These are phyloP conservation scores for Akanthomyces uredinophilus DNA, from an alignment of 2,329 filamentous ascomycete genomes.

Conservation along the genomic window DNA sequence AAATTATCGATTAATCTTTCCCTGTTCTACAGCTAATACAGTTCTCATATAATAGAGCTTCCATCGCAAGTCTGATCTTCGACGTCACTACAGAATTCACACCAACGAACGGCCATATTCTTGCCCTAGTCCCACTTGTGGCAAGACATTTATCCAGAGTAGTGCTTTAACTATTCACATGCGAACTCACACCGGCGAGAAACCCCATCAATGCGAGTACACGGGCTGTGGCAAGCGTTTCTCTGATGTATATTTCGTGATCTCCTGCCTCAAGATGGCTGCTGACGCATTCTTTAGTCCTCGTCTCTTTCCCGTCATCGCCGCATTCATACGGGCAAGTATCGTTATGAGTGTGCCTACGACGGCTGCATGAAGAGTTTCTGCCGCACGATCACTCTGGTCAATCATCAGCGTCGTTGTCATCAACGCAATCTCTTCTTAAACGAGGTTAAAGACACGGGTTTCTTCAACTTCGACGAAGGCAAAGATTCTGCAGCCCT, in stretches of 20 bases:
- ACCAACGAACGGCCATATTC: slow-evolving; percentile 65
- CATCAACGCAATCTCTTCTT: slow-evolving; percentile 55
- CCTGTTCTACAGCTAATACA: not conserved
- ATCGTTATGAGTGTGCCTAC: slow-evolving; percentile 59
- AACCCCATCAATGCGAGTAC: no score
- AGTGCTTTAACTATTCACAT: slow-evolving; percentile 67
- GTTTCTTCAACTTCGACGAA: no score
- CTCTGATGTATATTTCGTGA: no score
- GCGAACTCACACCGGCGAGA: slow-evolving; percentile 64
- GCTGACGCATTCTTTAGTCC: slow-evolving; percentile 43
- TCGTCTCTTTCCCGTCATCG: slow-evolving; percentile 61
- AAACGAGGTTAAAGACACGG: slow-evolving; percentile 47
- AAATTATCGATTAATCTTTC: not conserved
- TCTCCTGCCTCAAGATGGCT: no score
- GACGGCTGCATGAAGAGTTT: slow-evolving; percentile 63
- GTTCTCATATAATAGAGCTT: slow-evolving; percentile 49
- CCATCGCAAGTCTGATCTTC: slow-evolving; percentile 66
- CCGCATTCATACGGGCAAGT: slow-evolving; percentile 61
- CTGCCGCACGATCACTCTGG: slow-evolving; percentile 67
- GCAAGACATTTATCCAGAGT: slow-evolving; percentile 66
- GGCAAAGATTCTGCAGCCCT: no score
- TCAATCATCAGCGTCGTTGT: slow-evolving; percentile 59
- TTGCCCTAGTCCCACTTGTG: slow-evolving; percentile 55
- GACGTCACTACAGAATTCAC: slow-evolving; percentile 66
- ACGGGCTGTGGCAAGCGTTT: no score